Conservation (phyloP, 2,329 filamentous ascomycete species). For the Alternaria solani region DNA sequence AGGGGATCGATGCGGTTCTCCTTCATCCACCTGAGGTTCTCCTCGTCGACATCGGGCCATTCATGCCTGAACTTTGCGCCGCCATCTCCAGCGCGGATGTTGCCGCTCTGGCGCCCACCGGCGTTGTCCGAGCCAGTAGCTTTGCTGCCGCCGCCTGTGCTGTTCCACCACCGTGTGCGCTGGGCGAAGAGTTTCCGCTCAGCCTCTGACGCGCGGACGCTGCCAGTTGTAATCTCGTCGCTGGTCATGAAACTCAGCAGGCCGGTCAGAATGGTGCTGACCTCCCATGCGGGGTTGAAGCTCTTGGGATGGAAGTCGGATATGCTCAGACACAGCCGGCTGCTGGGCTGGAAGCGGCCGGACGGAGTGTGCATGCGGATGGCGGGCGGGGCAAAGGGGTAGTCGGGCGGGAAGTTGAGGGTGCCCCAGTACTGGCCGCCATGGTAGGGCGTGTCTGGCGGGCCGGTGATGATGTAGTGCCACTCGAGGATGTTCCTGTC, state of each 20-base stretch:
- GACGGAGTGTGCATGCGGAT: conserved; percentile 99
- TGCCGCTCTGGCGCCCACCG: conserved; percentile 62
- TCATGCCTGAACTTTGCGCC: conserved; percentile 88
- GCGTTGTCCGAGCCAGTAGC: conserved; percentile 51
- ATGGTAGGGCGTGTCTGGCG: conserved; percentile 91
- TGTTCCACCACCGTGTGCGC: conserved; percentile 94
- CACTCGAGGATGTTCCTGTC: conserved; percentile 93
- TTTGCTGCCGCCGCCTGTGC: conserved; percentile 83
- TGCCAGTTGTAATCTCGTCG: conserved; percentile 98
- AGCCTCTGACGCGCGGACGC: conserved; percentile 75
- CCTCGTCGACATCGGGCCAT: conserved; percentile 87
- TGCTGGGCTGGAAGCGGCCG: conserved; percentile 92
- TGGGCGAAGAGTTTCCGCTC: conserved; percentile 82
- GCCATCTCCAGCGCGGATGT: conserved; percentile 87
- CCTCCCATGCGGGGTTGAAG: conserved; percentile 98
- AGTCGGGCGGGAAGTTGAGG: conserved; percentile 92
- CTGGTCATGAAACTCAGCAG: conserved; percentile 97
- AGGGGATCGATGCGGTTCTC: conserved; percentile 78
- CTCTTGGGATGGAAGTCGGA: conserved; percentile 97
- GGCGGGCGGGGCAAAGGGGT: conserved; percentile 94
- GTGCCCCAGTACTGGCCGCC: conserved; percentile 98
- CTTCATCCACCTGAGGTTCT: conserved; percentile 93
- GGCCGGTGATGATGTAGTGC: conserved; percentile 96
- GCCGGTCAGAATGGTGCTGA: conserved; percentile 93
- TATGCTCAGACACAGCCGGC: conserved; percentile 91